Base-by-base conservation (phyloP, 352 stramenopile genomes). In the Aphanomyces euteiches region DNA sequence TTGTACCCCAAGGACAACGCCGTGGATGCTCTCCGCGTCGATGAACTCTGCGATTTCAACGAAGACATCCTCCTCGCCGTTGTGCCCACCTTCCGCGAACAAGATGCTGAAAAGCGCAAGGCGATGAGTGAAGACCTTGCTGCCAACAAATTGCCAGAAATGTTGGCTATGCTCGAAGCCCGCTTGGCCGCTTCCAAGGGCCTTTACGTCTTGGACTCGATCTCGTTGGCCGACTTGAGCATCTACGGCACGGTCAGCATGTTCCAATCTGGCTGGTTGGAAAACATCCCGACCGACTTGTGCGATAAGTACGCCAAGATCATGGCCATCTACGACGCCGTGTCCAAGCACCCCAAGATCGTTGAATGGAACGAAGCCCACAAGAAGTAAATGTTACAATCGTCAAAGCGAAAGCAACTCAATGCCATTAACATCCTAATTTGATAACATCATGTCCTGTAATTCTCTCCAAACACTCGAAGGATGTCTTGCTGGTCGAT, bases 131-230 rank as follows among this genome's bases (percentile, higher is more conserved):
- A 54, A 4, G 61, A 60, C 19, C 66, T 85, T 13, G 56, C 67
- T 0, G 43, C 76, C 13, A 66, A 74, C 47, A 79, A 75, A 12
- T 77, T 90, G 7, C 78, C 80, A 0, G 68, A 76, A 53, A 79
- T 77, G 5, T 50, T 90, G 39, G 47, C 21, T 3, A 76, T 72
- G 28, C 54, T 90, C 10, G 79, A 89, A 48, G 71, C 66, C 21
- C 80, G 82, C 1, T 19, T 88, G 8, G 63, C 19, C 4, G 12
- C 36, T 8, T 38, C n/a, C 17, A 67, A 63, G 19, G 64, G 28
- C 4, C 12, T 37, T 37, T 70, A 41, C 17, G 21, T 70, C 28
- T 39, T 70, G 13, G 12, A 39, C 34, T 36, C n/a, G 39, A 15
- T 70, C 19, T 41, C 64, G 36, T 50, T 58, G 34, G 64, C 64